phyloP scores from a whole-genome alignment of 2,329 filamentous ascomycete genomes.

The Colletotrichum costaricense region DNA sequence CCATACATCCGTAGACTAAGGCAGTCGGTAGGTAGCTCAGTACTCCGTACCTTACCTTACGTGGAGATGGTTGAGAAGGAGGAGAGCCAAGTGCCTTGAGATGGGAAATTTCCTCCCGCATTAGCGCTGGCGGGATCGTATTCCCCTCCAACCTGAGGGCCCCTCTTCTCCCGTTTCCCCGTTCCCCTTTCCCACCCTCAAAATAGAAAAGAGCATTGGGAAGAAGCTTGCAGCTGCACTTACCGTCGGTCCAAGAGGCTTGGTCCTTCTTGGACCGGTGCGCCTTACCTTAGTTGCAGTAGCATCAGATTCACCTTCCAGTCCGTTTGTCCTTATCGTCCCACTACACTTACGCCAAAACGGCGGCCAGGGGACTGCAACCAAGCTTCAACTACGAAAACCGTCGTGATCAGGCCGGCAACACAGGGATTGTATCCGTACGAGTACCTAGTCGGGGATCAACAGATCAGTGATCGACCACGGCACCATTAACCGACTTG shows the following conservation, averaged over 20 bases:
- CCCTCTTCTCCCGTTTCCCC: not conserved
- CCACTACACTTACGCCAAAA: not conserved
- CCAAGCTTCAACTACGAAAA: not conserved
- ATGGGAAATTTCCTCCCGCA: conserved; percentile 4
- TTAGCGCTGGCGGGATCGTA: conserved; percentile 6
- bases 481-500: not conserved
- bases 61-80: no score
- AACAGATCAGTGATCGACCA: not conserved
- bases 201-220: conserved; percentile 7
- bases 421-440: not conserved
- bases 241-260: not conserved
- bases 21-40: no score
- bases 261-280: not conserved
- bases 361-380: not conserved
- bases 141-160: not conserved
- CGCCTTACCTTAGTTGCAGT: not conserved
- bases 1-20: no score
- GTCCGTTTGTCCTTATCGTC: not conserved
- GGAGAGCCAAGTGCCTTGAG: not conserved
- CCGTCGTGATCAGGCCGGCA: not conserved
- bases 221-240: not conserved
- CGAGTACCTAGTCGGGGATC: not conserved
- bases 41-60: no score
- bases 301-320: not conserved
- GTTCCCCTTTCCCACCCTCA: conserved; percentile 1